Evolutionary conservation across 768 basidiomycete genomes (phyloP), one percentile per base, ranked within the genome.

Genomic region (Naganishia antarctica): DNA sequence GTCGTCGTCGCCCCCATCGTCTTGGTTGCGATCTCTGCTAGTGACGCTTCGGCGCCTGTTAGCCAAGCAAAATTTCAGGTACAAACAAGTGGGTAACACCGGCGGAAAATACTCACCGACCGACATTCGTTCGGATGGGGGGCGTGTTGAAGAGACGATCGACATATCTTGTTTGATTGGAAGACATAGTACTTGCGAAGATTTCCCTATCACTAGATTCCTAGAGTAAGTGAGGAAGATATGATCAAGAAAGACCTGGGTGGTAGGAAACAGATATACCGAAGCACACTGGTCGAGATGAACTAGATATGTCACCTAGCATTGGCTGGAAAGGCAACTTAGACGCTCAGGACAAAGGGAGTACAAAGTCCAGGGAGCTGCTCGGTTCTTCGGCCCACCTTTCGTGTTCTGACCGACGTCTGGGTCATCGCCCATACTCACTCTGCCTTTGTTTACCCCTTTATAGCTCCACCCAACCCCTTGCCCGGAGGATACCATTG

Each of bases 101-200:
- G n/a, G 12, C 2, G 2, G 25, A n/a, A 7, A n/a, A 2, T n/a
- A 37, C 31, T 29, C 31, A 51, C 50, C 50, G 50, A 16, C 15
- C n/a, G 9, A 28, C 13, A 21, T 37, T 40, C 15, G 23, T 25
- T 31, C 21, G 34, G 21, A 25, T 23, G 2, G 53, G 37, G 13
- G 53, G 53, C 12, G 53, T 57, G 37, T 57, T 57, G 37, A 57
- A 57, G 34, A 57, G 53, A 12, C 53, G 53, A 16, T 32, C 53
- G 13, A 57, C 53, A 40, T 57, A 57, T 57, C 53, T 57, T 13
- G 32, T 37, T 26, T 57, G 53, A 40, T 23, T 37, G 53, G 37
- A 57, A 37, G 53, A 57, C 53, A 57, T 57, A 9, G 23, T 57
- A n/a, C n/a, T n/a, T n/a, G n/a, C n/a, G n/a, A n/a, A n/a, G n/a